These are phyloP conservation scores for Chlorociboria aeruginascens DNA, from an alignment of 495 filamentous ascomycete species.

Conservation along the genomic window DNA sequence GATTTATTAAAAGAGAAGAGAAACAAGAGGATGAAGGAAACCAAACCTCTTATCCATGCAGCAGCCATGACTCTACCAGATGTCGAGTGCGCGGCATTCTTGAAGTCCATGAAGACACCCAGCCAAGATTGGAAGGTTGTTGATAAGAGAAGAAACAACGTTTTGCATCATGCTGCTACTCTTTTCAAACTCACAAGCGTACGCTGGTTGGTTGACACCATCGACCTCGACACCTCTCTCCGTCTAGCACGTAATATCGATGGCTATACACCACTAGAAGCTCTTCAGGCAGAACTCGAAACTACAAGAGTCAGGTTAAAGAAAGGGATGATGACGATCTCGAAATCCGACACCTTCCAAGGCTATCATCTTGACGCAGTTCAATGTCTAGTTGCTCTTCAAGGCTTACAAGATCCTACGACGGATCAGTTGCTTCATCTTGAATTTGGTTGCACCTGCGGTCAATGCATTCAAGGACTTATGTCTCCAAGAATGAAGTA, in stretches of 20 bases:
- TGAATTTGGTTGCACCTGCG: conserved; percentile 22
- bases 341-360: conserved; percentile 19
- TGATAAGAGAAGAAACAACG: neutral
- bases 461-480: conserved; percentile 23
- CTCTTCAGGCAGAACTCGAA: conserved; percentile 3
- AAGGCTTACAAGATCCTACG: conserved; percentile 1
- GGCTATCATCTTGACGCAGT: conserved; percentile 19
- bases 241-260: neutral
- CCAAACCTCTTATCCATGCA: conserved; percentile 1
- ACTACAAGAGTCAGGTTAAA: neutral
- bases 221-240: neutral
- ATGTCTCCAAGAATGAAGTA: conserved; percentile 24
- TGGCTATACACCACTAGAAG: conserved; percentile 6
- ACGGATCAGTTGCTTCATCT: conserved; percentile 10
- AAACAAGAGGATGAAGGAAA: neutral
- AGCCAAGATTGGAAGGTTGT: neutral
- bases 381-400: conserved; percentile 19
- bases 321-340: conserved; percentile 15
- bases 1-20: neutral
- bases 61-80: conserved; percentile 3
- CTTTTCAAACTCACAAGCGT: neutral
- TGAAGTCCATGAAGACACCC: neutral
- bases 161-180: conserved; percentile 4
- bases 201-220: conserved; percentile 1
- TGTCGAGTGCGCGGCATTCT: conserved; percentile 3